Base-by-base conservation (phyloP, 2,329 filamentous ascomycete genomes). In the Fusarium nelsonii region DNA sequence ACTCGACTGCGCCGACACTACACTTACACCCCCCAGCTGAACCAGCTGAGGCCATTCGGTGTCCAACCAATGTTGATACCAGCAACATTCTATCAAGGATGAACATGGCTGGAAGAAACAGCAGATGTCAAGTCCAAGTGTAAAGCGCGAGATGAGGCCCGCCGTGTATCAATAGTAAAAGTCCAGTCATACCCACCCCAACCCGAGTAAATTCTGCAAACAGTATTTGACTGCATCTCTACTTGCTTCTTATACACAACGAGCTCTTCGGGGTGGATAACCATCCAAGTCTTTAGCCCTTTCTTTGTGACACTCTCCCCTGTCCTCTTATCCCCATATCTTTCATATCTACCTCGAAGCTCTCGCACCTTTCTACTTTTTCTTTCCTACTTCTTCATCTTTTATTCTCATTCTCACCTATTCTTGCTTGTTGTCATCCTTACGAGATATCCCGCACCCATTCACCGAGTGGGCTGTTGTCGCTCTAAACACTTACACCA, bases 241-340 rank as follows among this genome's bases (percentile, higher is more conserved):
- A 46, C 56, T 70, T 72, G 67, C 70, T 73, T 73, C 62, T 73
- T 73, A 71, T 72, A 73, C 68, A 64, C 53, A 57, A 65, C 60
- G 44, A 51, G 54, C 55, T 63, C 56, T 62, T 58, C 59, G 50
- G 71, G 60, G 72, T 69, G 61, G 68, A 51, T 65, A 61, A 46
- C 54, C 64, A 61, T 64, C 58, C 49, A 54, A 56, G 51, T 65
- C 63, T 70, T 70, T 63, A 74, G 70, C 63, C 62, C 71, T 70
- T 60, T 58, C 37, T 61, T 41, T 68, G 32, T 62, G 52, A 65
- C 51, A 52, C 46, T 58, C 55, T 68, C 53, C 55, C 63, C 63
- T 64, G 55, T 68, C 46, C 28, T 49, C 56, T 43, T 53, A 60
- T 48, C 36, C 58, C 63, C 58, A 64, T 62, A 52, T 62, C 53